These are phyloP conservation scores for Beauveria rudraprayagi DNA, from an alignment of 2,329 filamentous ascomycete species.

Conservation along the genomic window DNA sequence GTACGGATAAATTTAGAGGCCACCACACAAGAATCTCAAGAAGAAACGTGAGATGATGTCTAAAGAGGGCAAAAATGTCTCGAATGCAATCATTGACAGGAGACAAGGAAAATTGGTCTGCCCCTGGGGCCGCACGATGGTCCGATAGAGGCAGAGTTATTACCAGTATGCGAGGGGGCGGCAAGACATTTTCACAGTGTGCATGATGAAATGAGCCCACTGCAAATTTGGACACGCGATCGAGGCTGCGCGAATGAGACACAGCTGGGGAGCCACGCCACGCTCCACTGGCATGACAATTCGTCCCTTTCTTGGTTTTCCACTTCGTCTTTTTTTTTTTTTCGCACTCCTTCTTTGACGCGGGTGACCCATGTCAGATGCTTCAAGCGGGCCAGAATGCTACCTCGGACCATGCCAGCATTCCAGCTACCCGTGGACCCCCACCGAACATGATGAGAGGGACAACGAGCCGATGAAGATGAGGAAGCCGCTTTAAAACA, in stretches of 20 bases:
- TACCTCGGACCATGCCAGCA: background rate
- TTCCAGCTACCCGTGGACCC: background rate
- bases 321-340: background rate
- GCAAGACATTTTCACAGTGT: conserved; percentile 6
- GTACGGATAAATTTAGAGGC: background rate
- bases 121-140: background rate
- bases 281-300: background rate
- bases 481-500: background rate
- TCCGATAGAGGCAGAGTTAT: background rate
- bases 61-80: background rate
- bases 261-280: background rate
- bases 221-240: background rate
- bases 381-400: background rate
- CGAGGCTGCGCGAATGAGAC: background rate
- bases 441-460: background rate
- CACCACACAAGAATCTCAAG: background rate
- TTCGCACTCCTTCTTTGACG: background rate
- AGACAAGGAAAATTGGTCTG: background rate
- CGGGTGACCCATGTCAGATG: background rate
- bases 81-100: background rate
- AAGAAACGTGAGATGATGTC: background rate
- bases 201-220: background rate
- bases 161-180: conserved; percentile 2
- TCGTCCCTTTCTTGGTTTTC: background rate
- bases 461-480: too few relatives aligned